phyloP scores from a whole-genome alignment of 225 moss, liverwort and hornwort species.

The Bryum argenteum region DNA sequence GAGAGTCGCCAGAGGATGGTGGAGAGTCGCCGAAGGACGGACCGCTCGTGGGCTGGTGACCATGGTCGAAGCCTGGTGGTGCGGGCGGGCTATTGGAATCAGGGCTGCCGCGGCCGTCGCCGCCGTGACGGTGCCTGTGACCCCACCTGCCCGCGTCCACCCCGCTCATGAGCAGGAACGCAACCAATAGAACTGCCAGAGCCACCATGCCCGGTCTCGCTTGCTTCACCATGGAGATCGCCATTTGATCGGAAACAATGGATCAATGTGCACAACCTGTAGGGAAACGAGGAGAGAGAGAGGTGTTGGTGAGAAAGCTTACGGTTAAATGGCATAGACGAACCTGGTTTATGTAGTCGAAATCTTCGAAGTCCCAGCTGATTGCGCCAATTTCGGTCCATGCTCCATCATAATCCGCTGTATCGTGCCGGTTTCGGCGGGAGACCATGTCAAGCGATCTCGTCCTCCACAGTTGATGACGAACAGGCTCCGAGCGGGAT shows the following conservation, averaged over 20 bases:
- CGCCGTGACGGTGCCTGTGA: background rate
- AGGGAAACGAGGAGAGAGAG: background rate
- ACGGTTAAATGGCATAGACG: background rate
- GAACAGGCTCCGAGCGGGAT: background rate
- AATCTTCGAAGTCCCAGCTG: background rate
- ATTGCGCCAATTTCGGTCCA: conserved; percentile 1
- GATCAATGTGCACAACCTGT: background rate
- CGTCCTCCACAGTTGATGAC: background rate
- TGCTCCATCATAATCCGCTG: accelerated
- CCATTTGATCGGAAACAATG: background rate
- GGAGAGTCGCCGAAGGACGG: background rate
- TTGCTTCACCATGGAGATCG: conserved; percentile 13
- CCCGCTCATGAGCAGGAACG: conserved; percentile 6
- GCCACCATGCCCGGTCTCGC: conserved; percentile 3
- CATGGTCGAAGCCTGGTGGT: conserved; percentile 29
- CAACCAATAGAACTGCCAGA: conserved; percentile 19
- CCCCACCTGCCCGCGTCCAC: conserved; percentile 20
- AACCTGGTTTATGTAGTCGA: background rate
- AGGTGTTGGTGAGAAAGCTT: background rate
- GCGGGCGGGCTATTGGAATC: conserved; percentile 19
- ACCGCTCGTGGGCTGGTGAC: background rate
- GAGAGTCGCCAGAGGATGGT: too few relatives aligned
- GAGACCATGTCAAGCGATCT: background rate
- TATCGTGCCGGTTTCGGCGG: background rate
- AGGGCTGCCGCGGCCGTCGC: background rate